Evolutionary conservation across 2,329 filamentous ascomycete species (phyloP), one percentile per base, ranked within the genome.

Genomic region (Dothiorella sarmentorum): DNA sequence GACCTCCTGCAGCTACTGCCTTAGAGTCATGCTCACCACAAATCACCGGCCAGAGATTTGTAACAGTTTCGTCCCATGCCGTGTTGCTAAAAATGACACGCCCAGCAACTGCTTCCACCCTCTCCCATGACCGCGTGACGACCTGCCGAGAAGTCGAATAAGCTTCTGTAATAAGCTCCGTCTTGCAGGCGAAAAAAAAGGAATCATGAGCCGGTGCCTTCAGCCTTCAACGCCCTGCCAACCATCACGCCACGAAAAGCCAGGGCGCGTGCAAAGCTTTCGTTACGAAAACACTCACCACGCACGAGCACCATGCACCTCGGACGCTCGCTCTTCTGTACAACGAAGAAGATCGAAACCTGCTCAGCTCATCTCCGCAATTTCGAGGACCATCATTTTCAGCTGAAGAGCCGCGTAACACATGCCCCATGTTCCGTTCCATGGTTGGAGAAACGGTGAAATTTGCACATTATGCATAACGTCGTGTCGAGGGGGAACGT

Each of bases 81-180:
- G 11, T 31, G 49, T 20, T 53, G n/a, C 49, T 40, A 53, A 53
- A 53, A 13, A 40, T 53, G 49, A 15, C 43, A 20, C 22, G 11
- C 29, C 44, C 15, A 17, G 24, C 22, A 29, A 33, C 27, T 47
- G 15, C 17, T 13, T 15, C 27, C 24, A 9, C 15, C 29, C 20
- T 17, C 33, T 15, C 13, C n/a, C n/a, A n/a, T n/a, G 33, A 15
- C 33, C 33, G 15, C n/a, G 33, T 37, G 33, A 37, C 33, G n/a
- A 17, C 13, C 9, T 13, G 20, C n/a, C n/a, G n/a, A n/a, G n/a
- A n/a, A n/a, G n/a, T n/a, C n/a, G n/a, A 27, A 29, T 37, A 53
- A 53, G 49, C 49, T 53, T 53, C 49, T 53, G 33, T 27, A 38
- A 53, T 53, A 53, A 53, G 49, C 49, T 53, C 40, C 22, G 22